Evolutionary conservation across 495 filamentous ascomycete species (phyloP).

Genomic region (Aspergillus affinis): DNA sequence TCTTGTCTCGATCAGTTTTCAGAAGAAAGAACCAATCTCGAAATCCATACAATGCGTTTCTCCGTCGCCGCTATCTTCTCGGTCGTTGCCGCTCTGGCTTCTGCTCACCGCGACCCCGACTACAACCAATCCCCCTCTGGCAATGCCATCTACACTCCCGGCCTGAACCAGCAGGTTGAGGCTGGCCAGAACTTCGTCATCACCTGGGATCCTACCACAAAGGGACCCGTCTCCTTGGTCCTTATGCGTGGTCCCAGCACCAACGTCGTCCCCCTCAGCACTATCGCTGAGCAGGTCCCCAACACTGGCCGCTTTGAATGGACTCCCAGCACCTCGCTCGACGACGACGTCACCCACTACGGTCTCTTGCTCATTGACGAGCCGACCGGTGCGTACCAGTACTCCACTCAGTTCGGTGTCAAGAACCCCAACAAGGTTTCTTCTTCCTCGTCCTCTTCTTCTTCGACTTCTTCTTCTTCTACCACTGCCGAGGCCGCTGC

Average conservation of each 20-base stretch:
- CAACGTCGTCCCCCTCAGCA: constrained; percentile 54
- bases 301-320: constrained; percentile 62
- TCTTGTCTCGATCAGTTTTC: constrained; percentile 19
- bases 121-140: constrained; percentile 49
- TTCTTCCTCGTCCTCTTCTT: constrained; percentile 22
- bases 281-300: constrained; percentile 54
- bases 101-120: constrained; percentile 43
- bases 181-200: constrained; percentile 58
- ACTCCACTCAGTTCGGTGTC: constrained; percentile 69
- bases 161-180: constrained; percentile 52
- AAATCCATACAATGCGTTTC: constrained; percentile 50
- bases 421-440: constrained; percentile 43
- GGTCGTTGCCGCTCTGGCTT: constrained; percentile 45
- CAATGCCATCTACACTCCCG: constrained; percentile 57
- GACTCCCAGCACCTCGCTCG: constrained; percentile 52
- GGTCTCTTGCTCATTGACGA: constrained; percentile 66
- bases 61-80: constrained; percentile 40
- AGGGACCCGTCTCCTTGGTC: constrained; percentile 56
- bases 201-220: constrained; percentile 55
- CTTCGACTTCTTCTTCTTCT: constrained; percentile 23
- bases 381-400: constrained; percentile 64
- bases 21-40: constrained; percentile 14
- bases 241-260: constrained; percentile 60
- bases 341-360: constrained; percentile 55
- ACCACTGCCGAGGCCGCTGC: constrained; percentile 19